Conservation (phyloP, 2,329 filamentous ascomycete genomes). For the Tympanopsis confertula region DNA sequence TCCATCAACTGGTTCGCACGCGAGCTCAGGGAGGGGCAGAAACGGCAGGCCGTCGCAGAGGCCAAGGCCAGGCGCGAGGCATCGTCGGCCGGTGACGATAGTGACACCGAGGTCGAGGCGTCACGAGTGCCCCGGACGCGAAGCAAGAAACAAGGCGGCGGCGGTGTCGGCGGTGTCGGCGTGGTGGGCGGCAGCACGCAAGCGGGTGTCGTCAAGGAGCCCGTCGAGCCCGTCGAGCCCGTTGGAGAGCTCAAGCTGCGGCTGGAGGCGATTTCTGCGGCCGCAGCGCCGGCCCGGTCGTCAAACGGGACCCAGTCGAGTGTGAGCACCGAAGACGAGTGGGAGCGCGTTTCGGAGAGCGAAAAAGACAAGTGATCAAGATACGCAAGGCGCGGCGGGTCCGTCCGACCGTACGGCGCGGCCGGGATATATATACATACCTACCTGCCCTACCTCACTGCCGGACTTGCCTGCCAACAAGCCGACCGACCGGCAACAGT, state of each 20-base stretch:
- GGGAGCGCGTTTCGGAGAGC: slow-evolving; percentile 83
- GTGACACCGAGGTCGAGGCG: slow-evolving; percentile 39
- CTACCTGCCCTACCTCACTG: no score
- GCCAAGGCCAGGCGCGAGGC: slow-evolving; percentile 22
- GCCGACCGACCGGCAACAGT: no score
- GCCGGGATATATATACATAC: no score
- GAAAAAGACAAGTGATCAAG: slow-evolving; percentile 52
- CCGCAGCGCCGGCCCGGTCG: slow-evolving; percentile 23
- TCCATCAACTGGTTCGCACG: slow-evolving; percentile 93
- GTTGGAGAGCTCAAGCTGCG: slow-evolving; percentile 37
- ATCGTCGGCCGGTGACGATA: slow-evolving; percentile 23
- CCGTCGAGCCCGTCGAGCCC: slow-evolving; percentile 27
- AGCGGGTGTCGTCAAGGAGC: slow-evolving; percentile 23
- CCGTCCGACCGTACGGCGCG: no score
- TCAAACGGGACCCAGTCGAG: slow-evolving; percentile 38
- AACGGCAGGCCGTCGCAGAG: slow-evolving; percentile 23
- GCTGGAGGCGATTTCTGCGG: slow-evolving; percentile 19
- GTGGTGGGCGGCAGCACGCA: slow-evolving; percentile 8
- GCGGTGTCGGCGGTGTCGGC: slow-evolving; percentile 8
- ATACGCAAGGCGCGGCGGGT: no score
- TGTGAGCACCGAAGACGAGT: slow-evolving; percentile 83
- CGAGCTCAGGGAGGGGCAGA: slow-evolving; percentile 41
- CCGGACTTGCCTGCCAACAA: no score
- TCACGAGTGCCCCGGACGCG: slow-evolving; percentile 17
- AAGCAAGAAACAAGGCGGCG: slow-evolving; percentile 4